These are phyloP conservation scores for Lepidium sativum DNA, from an alignment of 345 rosid species.

Conservation along the genomic window DNA sequence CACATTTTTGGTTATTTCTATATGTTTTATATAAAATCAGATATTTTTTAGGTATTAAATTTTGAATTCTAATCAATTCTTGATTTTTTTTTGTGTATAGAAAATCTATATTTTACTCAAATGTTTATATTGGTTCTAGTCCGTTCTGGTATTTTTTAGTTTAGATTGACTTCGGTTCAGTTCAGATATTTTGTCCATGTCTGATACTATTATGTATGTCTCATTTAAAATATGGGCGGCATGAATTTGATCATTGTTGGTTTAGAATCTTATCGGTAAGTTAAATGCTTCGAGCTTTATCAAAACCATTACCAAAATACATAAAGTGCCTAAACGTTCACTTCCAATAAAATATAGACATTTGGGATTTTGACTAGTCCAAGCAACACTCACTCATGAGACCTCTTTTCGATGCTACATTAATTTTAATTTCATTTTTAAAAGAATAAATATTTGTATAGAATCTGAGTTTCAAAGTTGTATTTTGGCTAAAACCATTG, in stretches of 20 bases:
- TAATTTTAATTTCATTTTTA: background rate
- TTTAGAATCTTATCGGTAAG: background rate
- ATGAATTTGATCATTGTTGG: background rate
- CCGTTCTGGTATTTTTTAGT: too few species aligned
- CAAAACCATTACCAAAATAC: background rate
- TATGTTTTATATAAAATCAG: too few species aligned
- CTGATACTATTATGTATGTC: too few species aligned
- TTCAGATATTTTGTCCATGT: too few species aligned
- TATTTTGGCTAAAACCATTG: slow-evolving; percentile 25
- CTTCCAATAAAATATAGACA: background rate
- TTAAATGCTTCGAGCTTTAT: background rate
- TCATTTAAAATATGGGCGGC: background rate
- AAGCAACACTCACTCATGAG: slow-evolving; percentile 21
- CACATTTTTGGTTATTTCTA: too few species aligned
- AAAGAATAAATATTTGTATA: background rate
- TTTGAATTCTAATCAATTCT: too few species aligned
- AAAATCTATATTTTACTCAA: too few species aligned
- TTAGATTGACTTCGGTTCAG: too few species aligned
- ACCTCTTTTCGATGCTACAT: slow-evolving; percentile 16
- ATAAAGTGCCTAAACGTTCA: background rate
- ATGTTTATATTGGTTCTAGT: too few species aligned
- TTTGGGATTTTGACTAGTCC: slow-evolving; percentile 23
- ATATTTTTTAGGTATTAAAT: too few species aligned
- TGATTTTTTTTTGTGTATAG: too few species aligned
- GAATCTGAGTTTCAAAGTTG: slow-evolving; percentile 28